Evolutionary conservation across 1,284 basidiomycete genomes (phyloP).

Genomic region (Schizophyllum commune): DNA sequence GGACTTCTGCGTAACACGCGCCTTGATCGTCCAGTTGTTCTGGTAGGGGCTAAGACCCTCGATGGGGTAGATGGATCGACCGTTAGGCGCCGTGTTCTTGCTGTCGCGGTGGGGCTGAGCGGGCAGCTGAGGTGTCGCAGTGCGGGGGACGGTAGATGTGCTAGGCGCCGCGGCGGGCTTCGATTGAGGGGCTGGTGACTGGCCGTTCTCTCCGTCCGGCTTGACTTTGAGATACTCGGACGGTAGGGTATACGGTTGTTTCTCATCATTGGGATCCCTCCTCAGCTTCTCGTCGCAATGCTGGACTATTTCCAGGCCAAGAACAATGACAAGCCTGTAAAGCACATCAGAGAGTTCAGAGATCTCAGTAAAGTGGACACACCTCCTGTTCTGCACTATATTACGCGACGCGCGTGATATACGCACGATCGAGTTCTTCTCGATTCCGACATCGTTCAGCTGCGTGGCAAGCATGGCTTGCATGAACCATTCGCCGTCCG

Average conservation of each 20-base stretch:
- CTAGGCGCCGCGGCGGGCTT: slow-evolving; percentile 13
- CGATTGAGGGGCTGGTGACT: slow-evolving; percentile 16
- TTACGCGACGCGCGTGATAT: slow-evolving; percentile 81
- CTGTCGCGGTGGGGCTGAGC: slow-evolving; percentile 18
- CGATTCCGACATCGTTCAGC: slow-evolving; percentile 70
- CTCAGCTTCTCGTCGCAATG: slow-evolving; percentile 60
- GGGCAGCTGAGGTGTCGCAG: slow-evolving; percentile 17
- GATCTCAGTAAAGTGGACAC: slow-evolving; percentile 20
- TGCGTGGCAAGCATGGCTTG: slow-evolving; percentile 96
- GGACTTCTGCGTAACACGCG: slow-evolving; percentile 84
- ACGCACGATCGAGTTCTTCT: slow-evolving; percentile 68
- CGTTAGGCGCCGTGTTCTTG: slow-evolving; percentile 15
- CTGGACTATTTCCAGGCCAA: slow-evolving; percentile 58
- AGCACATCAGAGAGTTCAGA: not conserved
- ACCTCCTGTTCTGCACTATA: slow-evolving; percentile 80
- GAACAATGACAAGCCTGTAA: slow-evolving; percentile 77
- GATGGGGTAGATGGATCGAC: slow-evolving; percentile 64
- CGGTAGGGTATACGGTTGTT: not conserved
- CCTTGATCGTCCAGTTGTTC: slow-evolving; percentile 98
- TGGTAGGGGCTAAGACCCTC: slow-evolving; percentile 95
- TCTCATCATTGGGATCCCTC: not conserved
- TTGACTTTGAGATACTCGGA: not conserved
- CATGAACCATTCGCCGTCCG: slow-evolving; percentile 77
- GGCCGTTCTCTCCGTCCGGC: slow-evolving; percentile 5
- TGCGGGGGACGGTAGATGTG: slow-evolving; percentile 5